These are phyloP conservation scores for Waltergamsia citrina DNA, from an alignment of 2,329 filamentous ascomycete genomes.

Conservation along the genomic window DNA sequence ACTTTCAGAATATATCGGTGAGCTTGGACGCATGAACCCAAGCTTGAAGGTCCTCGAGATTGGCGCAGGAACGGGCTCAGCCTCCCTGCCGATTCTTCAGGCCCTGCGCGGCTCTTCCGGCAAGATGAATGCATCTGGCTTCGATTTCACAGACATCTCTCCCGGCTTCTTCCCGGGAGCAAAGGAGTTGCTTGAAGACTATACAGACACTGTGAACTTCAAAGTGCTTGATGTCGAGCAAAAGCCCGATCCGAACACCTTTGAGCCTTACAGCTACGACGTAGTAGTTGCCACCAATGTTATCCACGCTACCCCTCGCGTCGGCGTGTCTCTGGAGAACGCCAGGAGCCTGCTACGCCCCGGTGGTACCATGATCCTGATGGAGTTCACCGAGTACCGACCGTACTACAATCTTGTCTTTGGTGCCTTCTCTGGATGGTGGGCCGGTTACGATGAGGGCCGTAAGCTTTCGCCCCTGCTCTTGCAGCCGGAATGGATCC, in stretches of 20 bases:
- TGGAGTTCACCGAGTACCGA: conserved; percentile 6
- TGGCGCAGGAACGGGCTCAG: conserved; percentile 27
- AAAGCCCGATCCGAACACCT: background rate
- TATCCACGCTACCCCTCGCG: conserved; percentile 4
- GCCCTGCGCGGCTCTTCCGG: conserved; percentile 13
- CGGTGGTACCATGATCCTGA: conserved; percentile 5
- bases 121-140: conserved; percentile 11
- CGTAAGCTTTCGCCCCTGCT: conserved; percentile 7
- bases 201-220: conserved; percentile 8
- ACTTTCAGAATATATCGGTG: conserved; percentile 8
- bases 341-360: conserved; percentile 4
- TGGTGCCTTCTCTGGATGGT: conserved; percentile 26
- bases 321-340: conserved; percentile 1
- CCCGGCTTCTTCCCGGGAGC: conserved; percentile 28
- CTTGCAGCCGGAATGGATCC: conserved; percentile 5
- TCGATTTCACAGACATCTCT: conserved; percentile 35
- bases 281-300: conserved; percentile 4
- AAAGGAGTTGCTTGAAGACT: conserved; percentile 11
- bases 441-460: conserved; percentile 18
- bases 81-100: conserved; percentile 21
- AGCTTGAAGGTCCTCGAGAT: conserved; percentile 27
- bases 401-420: conserved; percentile 15
- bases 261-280: conserved; percentile 3
- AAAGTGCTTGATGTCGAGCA: conserved; percentile 1
- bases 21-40: conserved; percentile 13